Conservation (phyloP, 225 moss, liverwort and hornwort species). For the Marchantia paleacea region DNA sequence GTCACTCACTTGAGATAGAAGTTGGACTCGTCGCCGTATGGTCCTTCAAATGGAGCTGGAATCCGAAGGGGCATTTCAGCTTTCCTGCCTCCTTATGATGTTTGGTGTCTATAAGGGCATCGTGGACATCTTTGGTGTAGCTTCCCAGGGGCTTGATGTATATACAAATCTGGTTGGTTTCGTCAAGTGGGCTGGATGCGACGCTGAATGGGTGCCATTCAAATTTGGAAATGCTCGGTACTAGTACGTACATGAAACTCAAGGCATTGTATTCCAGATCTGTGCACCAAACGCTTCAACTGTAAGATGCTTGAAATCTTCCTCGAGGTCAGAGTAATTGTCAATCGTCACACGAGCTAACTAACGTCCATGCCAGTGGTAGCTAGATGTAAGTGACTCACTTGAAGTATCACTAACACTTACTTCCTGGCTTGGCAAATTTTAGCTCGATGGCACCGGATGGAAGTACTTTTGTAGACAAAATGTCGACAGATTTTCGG, state of each 20-base stretch:
- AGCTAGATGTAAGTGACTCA: neutral
- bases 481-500: conserved; percentile 47
- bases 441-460: conserved; percentile 71
- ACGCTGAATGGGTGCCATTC: conserved; percentile 80
- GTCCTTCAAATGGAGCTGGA: conserved; percentile 48
- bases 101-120: conserved; percentile 40
- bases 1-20: conserved; percentile 39
- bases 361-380: too few relatives aligned
- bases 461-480: conserved; percentile 55
- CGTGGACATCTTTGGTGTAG: conserved; percentile 22
- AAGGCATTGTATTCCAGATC: conserved; percentile 46
- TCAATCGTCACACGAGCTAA: neutral
- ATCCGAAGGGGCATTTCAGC: conserved; percentile 37
- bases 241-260: conserved; percentile 58
- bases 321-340: neutral
- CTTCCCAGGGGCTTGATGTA: conserved; percentile 68
- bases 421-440: conserved; percentile 49
- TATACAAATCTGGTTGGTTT: conserved; percentile 44
- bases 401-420: neutral
- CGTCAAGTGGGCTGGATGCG: conserved; percentile 58
- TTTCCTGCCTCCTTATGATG: conserved; percentile 19
- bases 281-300: conserved; percentile 21
- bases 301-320: neutral
- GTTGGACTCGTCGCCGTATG: conserved; percentile 56
- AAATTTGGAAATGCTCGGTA: conserved; percentile 53